phyloP scores from a whole-genome alignment of 164 flowering plant genomes.

The Cinnamomum chago region DNA sequence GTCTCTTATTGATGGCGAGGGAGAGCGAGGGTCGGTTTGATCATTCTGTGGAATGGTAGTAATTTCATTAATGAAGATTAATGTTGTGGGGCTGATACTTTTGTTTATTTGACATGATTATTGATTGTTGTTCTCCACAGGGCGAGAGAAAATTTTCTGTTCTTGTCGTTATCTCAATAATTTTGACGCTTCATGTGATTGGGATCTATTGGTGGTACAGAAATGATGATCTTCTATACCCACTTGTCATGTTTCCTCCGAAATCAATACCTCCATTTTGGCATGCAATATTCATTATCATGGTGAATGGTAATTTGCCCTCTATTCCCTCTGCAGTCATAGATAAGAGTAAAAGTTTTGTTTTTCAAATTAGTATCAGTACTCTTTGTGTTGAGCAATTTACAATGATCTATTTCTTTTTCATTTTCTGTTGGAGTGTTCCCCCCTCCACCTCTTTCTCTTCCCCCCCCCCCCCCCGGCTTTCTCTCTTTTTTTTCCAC shows the following conservation, averaged over 20 bases:
- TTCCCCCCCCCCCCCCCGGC: too few relatives aligned
- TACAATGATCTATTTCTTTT: too few relatives aligned
- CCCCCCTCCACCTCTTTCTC: too few relatives aligned
- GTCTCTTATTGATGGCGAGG: too few relatives aligned
- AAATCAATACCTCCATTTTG: constrained; percentile 91
- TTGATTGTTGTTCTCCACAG: constrained; percentile 46
- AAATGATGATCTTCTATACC: constrained; percentile 80
- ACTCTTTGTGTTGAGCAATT: too few relatives aligned
- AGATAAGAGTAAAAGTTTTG: too few relatives aligned
- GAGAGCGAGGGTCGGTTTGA: too few relatives aligned
- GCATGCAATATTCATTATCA: constrained; percentile 96
- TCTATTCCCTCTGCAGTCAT: constrained; percentile 3
- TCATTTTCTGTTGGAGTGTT: too few relatives aligned
- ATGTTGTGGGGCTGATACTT: constrained; percentile 12
- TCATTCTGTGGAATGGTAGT: too few relatives aligned
- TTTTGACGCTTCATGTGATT: constrained; percentile 63
- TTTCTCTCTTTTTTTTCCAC: too few relatives aligned
- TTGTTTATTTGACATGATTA: constrained; percentile 19
- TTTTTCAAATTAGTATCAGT: too few relatives aligned
- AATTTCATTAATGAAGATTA: too few relatives aligned
- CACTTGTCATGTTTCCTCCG: constrained; percentile 91
- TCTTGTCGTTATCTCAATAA: constrained; percentile 48
- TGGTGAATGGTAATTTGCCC: constrained; percentile 69
- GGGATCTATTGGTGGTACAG: constrained; percentile 95
- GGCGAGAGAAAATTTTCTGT: constrained; percentile 83